Evolutionary conservation across 768 basidiomycete species (phyloP).

Genomic region (Kwoniella botswanensis): DNA sequence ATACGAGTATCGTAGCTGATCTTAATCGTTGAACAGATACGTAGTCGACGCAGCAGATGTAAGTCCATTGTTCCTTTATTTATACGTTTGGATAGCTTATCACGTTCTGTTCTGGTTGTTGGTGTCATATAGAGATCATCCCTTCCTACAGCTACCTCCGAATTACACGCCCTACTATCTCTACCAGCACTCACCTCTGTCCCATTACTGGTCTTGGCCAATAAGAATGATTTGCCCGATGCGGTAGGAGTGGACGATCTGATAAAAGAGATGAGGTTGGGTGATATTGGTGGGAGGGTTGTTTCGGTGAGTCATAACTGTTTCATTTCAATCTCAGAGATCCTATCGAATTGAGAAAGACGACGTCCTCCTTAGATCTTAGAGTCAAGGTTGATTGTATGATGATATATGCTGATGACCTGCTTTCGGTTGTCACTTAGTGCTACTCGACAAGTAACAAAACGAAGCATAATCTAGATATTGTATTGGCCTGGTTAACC

Average conservation of each 20-base stretch:
- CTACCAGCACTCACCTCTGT: conserved; percentile 44
- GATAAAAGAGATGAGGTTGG: conserved; percentile 71
- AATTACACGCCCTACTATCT: conserved; percentile 50
- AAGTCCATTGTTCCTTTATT: conserved; percentile 50
- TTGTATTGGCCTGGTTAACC: conserved; percentile 85
- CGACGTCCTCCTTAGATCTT: too few relatives aligned
- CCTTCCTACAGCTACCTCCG: conserved; percentile 48
- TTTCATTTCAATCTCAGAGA: not conserved
- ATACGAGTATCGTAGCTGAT: not conserved
- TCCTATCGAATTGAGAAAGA: too few relatives aligned
- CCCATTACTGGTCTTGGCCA: conserved; percentile 66
- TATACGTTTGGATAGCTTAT: not conserved
- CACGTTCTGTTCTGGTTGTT: not conserved
- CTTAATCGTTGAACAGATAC: conserved; percentile 64
- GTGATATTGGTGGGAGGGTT: conserved; percentile 48
- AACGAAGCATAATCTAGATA: conserved; percentile 90
- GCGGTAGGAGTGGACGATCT: conserved; percentile 81
- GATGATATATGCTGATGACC: too few relatives aligned
- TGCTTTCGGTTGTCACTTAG: conserved; percentile 59
- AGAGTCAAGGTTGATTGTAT: too few relatives aligned
- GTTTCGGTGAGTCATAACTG: conserved; percentile 45
- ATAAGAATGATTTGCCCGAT: conserved; percentile 85
- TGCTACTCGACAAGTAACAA: conserved; percentile 81
- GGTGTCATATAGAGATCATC: conserved; percentile 24
- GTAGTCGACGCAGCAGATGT: conserved; percentile 93